Evolutionary conservation across 768 basidiomycete species (phyloP).

Genomic region (Daedaleopsis nitida): DNA sequence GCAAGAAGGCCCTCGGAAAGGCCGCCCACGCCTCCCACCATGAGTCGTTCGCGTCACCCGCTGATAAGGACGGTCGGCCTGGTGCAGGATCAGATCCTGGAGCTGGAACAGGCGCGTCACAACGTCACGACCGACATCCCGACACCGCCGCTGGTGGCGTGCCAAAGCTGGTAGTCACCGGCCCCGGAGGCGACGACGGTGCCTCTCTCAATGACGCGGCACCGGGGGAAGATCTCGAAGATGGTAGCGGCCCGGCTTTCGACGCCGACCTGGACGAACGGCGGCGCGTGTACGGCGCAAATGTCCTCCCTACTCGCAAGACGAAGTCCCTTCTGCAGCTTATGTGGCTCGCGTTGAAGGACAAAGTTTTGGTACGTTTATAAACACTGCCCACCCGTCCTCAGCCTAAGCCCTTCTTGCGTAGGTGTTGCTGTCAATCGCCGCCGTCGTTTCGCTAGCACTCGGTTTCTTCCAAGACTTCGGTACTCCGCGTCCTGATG

Average conservation of each 20-base stretch:
- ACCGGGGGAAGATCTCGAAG: slow-evolving; percentile 9
- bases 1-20: slow-evolving; percentile 15
- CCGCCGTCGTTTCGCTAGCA: slow-evolving; percentile 90
- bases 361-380: slow-evolving; percentile 59
- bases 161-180: slow-evolving; percentile 30
- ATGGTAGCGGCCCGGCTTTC: slow-evolving; percentile 27
- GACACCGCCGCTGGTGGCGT: slow-evolving; percentile 17
- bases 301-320: slow-evolving; percentile 49
- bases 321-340: slow-evolving; percentile 52
- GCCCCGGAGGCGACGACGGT: slow-evolving; percentile 24
- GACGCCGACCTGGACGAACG: slow-evolving; percentile 44
- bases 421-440: slow-evolving; percentile 87
- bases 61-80: slow-evolving; percentile 15
- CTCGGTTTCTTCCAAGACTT: slow-evolving; percentile 95
- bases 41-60: slow-evolving; percentile 5
- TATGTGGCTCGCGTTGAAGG: slow-evolving; percentile 65
- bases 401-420: slow-evolving; percentile 22
- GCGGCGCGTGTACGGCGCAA: slow-evolving; percentile 51
- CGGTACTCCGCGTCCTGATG: slow-evolving; percentile 60
- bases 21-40: slow-evolving; percentile 8
- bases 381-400: not conserved
- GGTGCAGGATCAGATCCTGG: slow-evolving; percentile 32
- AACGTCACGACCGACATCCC: slow-evolving; percentile 33
- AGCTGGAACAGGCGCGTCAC: slow-evolving; percentile 32
- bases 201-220: slow-evolving; percentile 5